Conservation (phyloP, 805 yeast species). For the Kuraishia cidri region DNA sequence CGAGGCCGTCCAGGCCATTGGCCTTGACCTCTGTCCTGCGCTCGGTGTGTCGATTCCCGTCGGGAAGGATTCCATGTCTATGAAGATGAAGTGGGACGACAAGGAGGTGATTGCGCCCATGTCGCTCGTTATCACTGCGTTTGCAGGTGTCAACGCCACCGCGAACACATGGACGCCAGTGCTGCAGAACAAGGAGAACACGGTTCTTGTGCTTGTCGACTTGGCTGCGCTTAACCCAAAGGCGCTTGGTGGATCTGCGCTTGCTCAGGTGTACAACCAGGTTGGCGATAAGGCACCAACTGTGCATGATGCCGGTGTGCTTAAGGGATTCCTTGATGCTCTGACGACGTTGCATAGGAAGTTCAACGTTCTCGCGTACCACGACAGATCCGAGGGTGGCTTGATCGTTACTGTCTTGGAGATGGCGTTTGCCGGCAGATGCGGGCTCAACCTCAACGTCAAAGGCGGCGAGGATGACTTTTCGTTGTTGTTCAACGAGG, state of each 20-base stretch:
- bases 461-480: constrained; percentile 18
- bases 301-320: constrained; percentile 56
- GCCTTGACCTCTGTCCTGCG: constrained; percentile 88
- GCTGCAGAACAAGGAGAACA: constrained; percentile 42
- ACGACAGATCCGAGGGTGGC: constrained; percentile 97
- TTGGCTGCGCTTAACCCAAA: constrained; percentile 44
- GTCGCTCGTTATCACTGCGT: constrained; percentile 85
- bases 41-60: constrained; percentile 92
- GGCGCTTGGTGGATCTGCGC: constrained; percentile 87
- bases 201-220: constrained; percentile 73
- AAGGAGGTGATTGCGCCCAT: constrained; percentile 95
- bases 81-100: constrained; percentile 96
- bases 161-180: constrained; percentile 94
- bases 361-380: constrained; percentile 74
- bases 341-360: constrained; percentile 62
- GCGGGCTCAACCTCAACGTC: constrained; percentile 59
- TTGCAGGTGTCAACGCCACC: constrained; percentile 79
- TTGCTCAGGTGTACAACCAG: constrained; percentile 88
- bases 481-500: constrained; percentile 76
- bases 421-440: constrained; percentile 96
- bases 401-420: constrained; percentile 75
- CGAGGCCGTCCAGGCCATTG: constrained; percentile 96
- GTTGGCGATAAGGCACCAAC: constrained; percentile 80
- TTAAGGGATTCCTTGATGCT: constrained; percentile 66
- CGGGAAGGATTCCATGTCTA: constrained; percentile 98